Percentiles rank a stretch among this genome's conserved stretches.
Evolutionary conservation across 179 eudicot genomes (phyloP).

Genomic region (Spergularia azorica): DNA sequence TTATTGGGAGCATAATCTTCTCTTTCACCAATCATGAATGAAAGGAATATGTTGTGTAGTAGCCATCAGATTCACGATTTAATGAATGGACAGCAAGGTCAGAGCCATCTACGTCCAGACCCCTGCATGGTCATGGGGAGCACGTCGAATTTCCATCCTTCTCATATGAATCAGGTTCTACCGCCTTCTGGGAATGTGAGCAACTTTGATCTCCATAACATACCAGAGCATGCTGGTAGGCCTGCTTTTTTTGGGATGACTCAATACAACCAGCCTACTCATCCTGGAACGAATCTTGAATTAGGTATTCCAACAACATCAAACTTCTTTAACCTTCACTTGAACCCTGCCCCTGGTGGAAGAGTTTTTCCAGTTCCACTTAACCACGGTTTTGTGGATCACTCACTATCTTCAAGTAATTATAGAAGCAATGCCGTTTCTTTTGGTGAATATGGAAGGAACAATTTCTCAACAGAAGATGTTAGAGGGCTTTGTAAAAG

Average conservation of each 20-base stretch:
- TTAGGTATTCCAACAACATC: conserved; percentile 46
- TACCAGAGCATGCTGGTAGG: conserved; percentile 49
- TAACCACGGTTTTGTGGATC: conserved; percentile 55
- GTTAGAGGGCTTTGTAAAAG: conserved; percentile 59
- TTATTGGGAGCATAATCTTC: conserved; percentile 17
- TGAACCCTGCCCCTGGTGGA: conserved; percentile 59
- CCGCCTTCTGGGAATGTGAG: conserved; percentile 50
- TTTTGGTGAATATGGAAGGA: conserved; percentile 46
- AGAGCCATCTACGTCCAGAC: conserved; percentile 53
- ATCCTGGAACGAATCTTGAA: conserved; percentile 57
- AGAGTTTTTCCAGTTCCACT: conserved; percentile 55
- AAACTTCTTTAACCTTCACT: conserved; percentile 44
- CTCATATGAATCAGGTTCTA: conserved; percentile 42
- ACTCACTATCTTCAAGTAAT: conserved; percentile 57
- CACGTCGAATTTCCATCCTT: conserved; percentile 48
- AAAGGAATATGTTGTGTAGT: conserved; percentile 60
- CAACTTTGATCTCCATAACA: conserved; percentile 48
- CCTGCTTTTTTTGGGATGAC: conserved; percentile 56
- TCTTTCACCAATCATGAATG: conserved; percentile 33
- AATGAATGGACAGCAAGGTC: conserved; percentile 57
- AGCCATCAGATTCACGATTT: conserved; percentile 47
- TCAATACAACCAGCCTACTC: conserved; percentile 57
- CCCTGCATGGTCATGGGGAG: conserved; percentile 55
- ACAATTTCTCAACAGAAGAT: conserved; percentile 39
- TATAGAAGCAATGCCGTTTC: conserved; percentile 43